Conservation (phyloP, 1,284 basidiomycete genomes). For the Cutaneotrichosporon mucoides region DNA sequence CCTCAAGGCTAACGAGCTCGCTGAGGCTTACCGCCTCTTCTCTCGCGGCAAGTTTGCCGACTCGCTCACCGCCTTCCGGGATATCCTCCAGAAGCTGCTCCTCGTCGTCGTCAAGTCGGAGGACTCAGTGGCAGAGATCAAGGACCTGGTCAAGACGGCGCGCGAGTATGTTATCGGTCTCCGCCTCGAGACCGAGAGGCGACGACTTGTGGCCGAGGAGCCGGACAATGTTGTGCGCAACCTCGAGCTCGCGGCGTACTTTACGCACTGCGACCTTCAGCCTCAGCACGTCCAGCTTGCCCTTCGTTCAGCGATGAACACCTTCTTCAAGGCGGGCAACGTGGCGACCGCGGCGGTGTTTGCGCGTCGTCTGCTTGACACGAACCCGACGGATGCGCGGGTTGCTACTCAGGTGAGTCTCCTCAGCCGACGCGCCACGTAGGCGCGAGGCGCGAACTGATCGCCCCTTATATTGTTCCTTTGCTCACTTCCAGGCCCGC, state of each 20-base stretch:
- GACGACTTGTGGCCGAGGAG: slow-evolving; percentile 71
- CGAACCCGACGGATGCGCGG: slow-evolving; percentile 78
- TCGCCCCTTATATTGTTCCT: not conserved
- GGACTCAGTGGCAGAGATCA: slow-evolving; percentile 83
- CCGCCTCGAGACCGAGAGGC: slow-evolving; percentile 88
- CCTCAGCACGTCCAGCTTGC: slow-evolving; percentile 86
- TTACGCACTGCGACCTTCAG: slow-evolving; percentile 88
- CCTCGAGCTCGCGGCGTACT: slow-evolving; percentile 94
- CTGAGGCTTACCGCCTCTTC: slow-evolving; percentile 82
- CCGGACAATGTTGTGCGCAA: slow-evolving; percentile 78
- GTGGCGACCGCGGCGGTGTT: slow-evolving; percentile 88
- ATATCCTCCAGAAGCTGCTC: slow-evolving; percentile 71
- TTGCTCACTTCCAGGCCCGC: slow-evolving; percentile 60
- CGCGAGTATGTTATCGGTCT: slow-evolving; percentile 94
- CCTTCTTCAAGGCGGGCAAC: slow-evolving; percentile 91
- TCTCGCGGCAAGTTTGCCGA: slow-evolving; percentile 84
- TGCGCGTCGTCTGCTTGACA: slow-evolving; percentile 79
- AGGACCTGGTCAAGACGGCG: slow-evolving; percentile 75
- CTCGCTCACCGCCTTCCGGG: slow-evolving; percentile 73
- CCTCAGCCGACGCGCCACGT: too few relatives aligned
- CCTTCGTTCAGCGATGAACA: slow-evolving; percentile 83
- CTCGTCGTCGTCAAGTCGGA: slow-evolving; percentile 78
- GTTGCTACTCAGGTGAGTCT: slow-evolving; percentile 70
- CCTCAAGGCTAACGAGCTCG: slow-evolving; percentile 67
- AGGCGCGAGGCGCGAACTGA: too few relatives aligned